A percentile compares a stretch with the other conserved stretches of the same genome.
Conservation (phyloP, 805 yeast species). For the Brettanomyces nanus region DNA sequence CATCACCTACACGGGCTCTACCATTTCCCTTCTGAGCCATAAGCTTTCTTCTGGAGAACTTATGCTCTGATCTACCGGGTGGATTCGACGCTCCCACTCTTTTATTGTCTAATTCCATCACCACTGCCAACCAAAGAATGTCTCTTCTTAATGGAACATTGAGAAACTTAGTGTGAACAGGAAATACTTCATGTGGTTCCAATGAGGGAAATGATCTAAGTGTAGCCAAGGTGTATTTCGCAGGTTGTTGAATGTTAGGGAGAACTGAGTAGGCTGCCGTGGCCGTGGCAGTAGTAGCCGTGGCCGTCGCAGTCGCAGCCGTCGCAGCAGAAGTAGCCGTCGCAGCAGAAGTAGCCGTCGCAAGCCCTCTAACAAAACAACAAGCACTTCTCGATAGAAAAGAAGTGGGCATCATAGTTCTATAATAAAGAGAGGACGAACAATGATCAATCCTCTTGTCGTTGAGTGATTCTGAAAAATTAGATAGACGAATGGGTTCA, state of each 20-base stretch:
- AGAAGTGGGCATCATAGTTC: too few species aligned
- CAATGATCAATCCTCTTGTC: too few species aligned
- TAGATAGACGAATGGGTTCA: too few species aligned
- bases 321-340: constrained; percentile 6
- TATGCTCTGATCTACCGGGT: constrained; percentile 78
- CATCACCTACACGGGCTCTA: constrained; percentile 92
- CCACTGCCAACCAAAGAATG: constrained; percentile 88
- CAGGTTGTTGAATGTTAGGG: constrained; percentile 37
- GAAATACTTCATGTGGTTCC: constrained; percentile 72
- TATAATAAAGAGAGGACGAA: too few species aligned
- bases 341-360: too few species aligned
- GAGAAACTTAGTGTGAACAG: constrained; percentile 65
- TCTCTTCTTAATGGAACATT: constrained; percentile 82
- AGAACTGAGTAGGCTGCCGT: constrained; percentile 7
- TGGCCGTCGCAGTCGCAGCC: constrained; percentile 1
- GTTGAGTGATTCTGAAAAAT: too few species aligned
- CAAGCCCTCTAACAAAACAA: too few species aligned
- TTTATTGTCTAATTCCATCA: constrained; percentile 79
- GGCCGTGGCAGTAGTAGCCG: neutral
- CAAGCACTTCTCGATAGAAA: too few species aligned
- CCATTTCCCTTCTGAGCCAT: constrained; percentile 92
- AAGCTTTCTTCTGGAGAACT: constrained; percentile 75
- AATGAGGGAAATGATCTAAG: constrained; percentile 82
- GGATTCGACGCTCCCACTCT: constrained; percentile 88
- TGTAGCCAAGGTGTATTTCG: constrained; percentile 68